A percentile compares a stretch with the other conserved stretches of the same genome.
phyloP scores from a whole-genome alignment of 805 yeast genomes.

The Cyberlindnera veronae region DNA sequence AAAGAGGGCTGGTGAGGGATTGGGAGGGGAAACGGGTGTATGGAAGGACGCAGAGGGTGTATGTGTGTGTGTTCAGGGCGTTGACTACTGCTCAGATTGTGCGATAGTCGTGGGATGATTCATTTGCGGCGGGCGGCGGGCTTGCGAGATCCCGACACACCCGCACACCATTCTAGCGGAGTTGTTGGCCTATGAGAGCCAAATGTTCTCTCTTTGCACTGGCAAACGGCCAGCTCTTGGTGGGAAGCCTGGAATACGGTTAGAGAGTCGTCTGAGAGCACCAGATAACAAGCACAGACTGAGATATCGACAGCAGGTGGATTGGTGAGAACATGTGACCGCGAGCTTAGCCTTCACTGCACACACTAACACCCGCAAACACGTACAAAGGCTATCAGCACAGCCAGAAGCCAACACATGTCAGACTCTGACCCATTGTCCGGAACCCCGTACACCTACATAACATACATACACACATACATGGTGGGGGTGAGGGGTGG shows the following conservation, averaged over 20 bases:
- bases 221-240: background rate
- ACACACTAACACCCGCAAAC: too few species aligned
- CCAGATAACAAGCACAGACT: background rate
- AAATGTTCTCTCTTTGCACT: background rate
- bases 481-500: too few species aligned
- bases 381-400: too few species aligned
- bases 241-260: background rate
- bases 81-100: too few species aligned
- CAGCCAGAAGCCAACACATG: too few species aligned
- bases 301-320: too few species aligned
- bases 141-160: background rate
- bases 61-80: conserved; percentile 1
- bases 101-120: conserved; percentile 6
- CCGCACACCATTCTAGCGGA: conserved; percentile 12
- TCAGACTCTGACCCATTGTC: too few species aligned
- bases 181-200: background rate
- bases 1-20: too few species aligned
- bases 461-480: too few species aligned
- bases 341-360: too few species aligned
- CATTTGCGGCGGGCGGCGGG: background rate
- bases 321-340: too few species aligned
- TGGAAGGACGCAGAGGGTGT: background rate
- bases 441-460: too few species aligned
- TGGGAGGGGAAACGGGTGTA: background rate
- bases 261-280: background rate